These are phyloP conservation scores for Colletotrichum eleusines DNA, from an alignment of 2,329 filamentous ascomycete species.

Conservation along the genomic window DNA sequence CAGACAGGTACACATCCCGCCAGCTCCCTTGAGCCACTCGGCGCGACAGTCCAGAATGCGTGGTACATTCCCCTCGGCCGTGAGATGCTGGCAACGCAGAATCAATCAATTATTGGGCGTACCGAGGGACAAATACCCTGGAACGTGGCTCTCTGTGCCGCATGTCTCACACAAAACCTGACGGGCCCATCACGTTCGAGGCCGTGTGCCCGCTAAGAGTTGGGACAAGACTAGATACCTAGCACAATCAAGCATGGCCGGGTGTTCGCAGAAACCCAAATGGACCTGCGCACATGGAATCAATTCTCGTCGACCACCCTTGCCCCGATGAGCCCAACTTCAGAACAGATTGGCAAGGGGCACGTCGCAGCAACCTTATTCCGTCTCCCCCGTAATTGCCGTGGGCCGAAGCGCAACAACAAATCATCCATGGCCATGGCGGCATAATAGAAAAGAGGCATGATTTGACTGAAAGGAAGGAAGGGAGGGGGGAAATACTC, in stretches of 20 bases:
- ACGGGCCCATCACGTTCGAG: slow-evolving; percentile 10
- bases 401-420: neutral
- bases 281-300: neutral
- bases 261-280: neutral
- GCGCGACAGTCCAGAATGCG: neutral
- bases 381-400: neutral
- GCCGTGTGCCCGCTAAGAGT: slow-evolving; percentile 2
- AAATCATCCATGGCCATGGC: neutral
- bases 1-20: too few species aligned
- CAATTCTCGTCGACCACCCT: slow-evolving; percentile 7
- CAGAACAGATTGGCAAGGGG: neutral
- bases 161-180: slow-evolving; percentile 31
- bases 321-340: slow-evolving; percentile 13
- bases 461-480: slow-evolving; percentile 3
- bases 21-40: neutral
- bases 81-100: neutral
- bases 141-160: slow-evolving; percentile 20
- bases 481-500: too few species aligned
- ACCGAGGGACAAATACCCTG: too few species aligned
- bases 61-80: slow-evolving; percentile 6
- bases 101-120: neutral
- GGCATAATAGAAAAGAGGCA: neutral
- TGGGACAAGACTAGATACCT: slow-evolving; percentile 28
- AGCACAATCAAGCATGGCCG: slow-evolving; percentile 15
- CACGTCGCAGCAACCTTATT: slow-evolving; percentile 20